These are phyloP conservation scores for Metschnikowia colocasiae DNA, from an alignment of 805 yeast genomes.

Conservation along the genomic window DNA sequence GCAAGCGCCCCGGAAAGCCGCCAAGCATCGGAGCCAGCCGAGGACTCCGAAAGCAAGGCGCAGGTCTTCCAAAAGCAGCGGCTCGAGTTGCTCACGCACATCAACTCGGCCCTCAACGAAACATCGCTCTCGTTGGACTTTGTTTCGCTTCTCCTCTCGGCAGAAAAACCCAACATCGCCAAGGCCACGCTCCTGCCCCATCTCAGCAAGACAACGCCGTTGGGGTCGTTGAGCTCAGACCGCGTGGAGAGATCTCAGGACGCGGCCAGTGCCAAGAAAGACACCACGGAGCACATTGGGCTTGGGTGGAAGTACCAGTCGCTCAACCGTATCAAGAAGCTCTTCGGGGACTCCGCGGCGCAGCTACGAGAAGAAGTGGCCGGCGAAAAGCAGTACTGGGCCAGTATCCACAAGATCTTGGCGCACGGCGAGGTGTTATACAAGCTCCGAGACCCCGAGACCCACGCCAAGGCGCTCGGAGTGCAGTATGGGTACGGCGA, in stretches of 20 bases:
- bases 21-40: background rate
- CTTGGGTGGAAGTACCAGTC: constrained; percentile 86
- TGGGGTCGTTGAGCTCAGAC: constrained; percentile 66
- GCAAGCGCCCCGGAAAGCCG: background rate
- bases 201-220: constrained; percentile 65
- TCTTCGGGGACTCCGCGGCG: constrained; percentile 49
- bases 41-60: constrained; percentile 17
- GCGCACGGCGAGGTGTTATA: constrained; percentile 58
- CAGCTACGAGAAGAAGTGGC: constrained; percentile 51
- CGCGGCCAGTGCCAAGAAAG: constrained; percentile 14
- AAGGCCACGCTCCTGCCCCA: constrained; percentile 85
- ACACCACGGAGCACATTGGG: constrained; percentile 42
- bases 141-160: constrained; percentile 75
- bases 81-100: constrained; percentile 47
- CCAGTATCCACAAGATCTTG: constrained; percentile 42
- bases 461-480: constrained; percentile 55
- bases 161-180: constrained; percentile 81
- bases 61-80: constrained; percentile 49
- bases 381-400: constrained; percentile 70
- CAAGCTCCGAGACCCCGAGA: constrained; percentile 54
- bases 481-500: constrained; percentile 90
- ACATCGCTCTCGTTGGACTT: constrained; percentile 85
- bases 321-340: constrained; percentile 49
- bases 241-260: constrained; percentile 23
- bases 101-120: constrained; percentile 77